Conservation (phyloP, 2,329 filamentous ascomycete genomes). For the Lomentospora prolificans region DNA sequence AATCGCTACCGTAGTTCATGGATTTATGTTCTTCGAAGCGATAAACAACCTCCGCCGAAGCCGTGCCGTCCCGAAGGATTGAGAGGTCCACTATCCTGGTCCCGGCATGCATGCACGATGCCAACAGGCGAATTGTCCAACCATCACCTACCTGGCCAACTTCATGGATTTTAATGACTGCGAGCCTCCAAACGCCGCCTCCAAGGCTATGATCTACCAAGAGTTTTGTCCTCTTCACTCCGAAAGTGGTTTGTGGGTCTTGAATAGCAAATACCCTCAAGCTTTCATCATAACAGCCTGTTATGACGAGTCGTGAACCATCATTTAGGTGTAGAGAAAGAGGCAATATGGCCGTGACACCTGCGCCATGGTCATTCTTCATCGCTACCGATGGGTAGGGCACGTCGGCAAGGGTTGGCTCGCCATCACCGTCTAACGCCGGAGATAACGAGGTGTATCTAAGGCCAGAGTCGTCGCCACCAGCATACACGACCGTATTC, state of each 20-base stretch:
- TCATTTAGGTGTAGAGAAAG: conserved; percentile 34
- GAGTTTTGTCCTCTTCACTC: conserved; percentile 33
- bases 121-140: conserved; percentile 44
- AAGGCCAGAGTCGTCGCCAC: conserved; percentile 65
- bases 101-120: conserved; percentile 91
- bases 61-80: conserved; percentile 21
- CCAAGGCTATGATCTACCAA: conserved; percentile 61
- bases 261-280: conserved; percentile 56
- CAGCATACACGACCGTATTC: conserved; percentile 43
- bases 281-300: conserved; percentile 85
- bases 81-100: conserved; percentile 50
- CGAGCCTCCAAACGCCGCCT: conserved; percentile 79
- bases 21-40: conserved; percentile 79
- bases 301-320: conserved; percentile 54
- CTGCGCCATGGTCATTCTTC: conserved; percentile 58
- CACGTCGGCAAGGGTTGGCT: conserved; percentile 10
- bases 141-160: not conserved
- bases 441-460: conserved; percentile 27
- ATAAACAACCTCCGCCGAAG: conserved; percentile 51
- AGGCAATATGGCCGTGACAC: conserved; percentile 79
- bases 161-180: conserved; percentile 36
- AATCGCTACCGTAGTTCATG: conserved; percentile 90
- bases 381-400: conserved; percentile 20
- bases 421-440: conserved; percentile 12
- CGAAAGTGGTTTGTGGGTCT: conserved; percentile 28